A percentile compares a stretch with the other conserved stretches of the same genome.
Evolutionary conservation across 208 protist species (phyloP).

Genomic region (Trypanosoma lewisi): DNA sequence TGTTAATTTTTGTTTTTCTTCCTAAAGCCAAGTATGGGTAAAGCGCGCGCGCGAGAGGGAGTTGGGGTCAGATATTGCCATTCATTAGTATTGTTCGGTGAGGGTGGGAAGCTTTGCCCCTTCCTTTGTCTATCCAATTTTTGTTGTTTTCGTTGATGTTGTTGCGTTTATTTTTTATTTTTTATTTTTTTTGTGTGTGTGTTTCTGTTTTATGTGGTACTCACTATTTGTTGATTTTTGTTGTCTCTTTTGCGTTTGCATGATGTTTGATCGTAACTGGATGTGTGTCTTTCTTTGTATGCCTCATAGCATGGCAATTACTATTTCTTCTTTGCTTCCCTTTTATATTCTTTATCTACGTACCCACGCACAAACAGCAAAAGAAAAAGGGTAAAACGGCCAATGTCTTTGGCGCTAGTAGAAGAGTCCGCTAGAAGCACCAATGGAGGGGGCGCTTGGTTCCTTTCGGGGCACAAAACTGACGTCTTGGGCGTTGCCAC

Average conservation of each 20-base stretch:
- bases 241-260: slow-evolving; percentile 8
- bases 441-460: slow-evolving; percentile 32
- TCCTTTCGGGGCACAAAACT: slow-evolving; percentile 60
- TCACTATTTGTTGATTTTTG: not conserved
- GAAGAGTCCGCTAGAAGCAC: not conserved
- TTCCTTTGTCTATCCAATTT: not conserved
- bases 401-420: slow-evolving; percentile 45
- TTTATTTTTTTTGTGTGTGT: slow-evolving; percentile 6
- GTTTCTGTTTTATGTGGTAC: not conserved
- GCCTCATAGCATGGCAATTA: too few relatives aligned
- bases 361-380: not conserved
- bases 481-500: slow-evolving; percentile 48
- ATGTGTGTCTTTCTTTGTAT: slow-evolving; percentile 6
- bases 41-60: too few relatives aligned
- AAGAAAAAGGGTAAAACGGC: not conserved
- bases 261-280: not conserved
- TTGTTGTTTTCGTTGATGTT: not conserved
- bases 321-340: slow-evolving; percentile 1
- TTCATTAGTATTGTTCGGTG: too few relatives aligned
- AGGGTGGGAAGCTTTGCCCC: too few relatives aligned
- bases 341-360: slow-evolving; percentile 3
- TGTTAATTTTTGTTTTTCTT: too few relatives aligned
- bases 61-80: too few relatives aligned
- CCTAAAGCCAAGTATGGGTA: too few relatives aligned
- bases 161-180: not conserved